Conservation (phyloP, 345 rosid genomes). For the Corymbia maculata region DNA sequence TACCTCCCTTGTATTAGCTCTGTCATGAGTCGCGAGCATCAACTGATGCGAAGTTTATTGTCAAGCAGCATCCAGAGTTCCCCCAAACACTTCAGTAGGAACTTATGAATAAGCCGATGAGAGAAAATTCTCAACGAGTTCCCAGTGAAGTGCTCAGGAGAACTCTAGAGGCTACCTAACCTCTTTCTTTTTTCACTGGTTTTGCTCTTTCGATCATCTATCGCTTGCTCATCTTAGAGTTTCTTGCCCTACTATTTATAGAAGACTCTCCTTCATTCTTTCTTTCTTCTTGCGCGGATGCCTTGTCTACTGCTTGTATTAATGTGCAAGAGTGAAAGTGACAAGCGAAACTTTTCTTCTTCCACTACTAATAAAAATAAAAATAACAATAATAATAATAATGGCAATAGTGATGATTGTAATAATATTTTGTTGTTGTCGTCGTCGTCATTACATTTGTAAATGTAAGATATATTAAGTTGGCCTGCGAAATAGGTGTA, state of each 20-base stretch:
- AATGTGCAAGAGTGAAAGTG: not conserved
- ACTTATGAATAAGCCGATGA: not conserved
- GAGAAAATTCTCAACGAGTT: not conserved
- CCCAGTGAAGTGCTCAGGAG: conserved; percentile 33
- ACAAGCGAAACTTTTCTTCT: not conserved
- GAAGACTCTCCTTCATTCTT: not conserved
- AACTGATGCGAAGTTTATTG: not conserved
- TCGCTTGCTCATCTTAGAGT: not conserved
- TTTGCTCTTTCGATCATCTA: not conserved
- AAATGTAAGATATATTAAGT: not conserved
- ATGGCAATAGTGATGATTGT: not conserved
- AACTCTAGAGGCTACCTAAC: conserved; percentile 18
- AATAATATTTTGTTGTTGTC: not conserved
- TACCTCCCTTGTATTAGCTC: not conserved
- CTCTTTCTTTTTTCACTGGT: not conserved
- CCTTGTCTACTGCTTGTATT: not conserved
- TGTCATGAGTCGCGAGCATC: not conserved
- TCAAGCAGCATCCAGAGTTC: conserved; percentile 37
- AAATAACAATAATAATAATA: not conserved
- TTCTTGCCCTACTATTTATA: not conserved
- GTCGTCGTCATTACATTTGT: not conserved
- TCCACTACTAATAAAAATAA: not conserved
- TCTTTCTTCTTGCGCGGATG: not conserved
- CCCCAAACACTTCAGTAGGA: conserved; percentile 55
- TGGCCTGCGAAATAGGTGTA: not conserved